Base-by-base conservation (phyloP, 495 filamentous ascomycete genomes). In the Aspergillus cristatus region DNA sequence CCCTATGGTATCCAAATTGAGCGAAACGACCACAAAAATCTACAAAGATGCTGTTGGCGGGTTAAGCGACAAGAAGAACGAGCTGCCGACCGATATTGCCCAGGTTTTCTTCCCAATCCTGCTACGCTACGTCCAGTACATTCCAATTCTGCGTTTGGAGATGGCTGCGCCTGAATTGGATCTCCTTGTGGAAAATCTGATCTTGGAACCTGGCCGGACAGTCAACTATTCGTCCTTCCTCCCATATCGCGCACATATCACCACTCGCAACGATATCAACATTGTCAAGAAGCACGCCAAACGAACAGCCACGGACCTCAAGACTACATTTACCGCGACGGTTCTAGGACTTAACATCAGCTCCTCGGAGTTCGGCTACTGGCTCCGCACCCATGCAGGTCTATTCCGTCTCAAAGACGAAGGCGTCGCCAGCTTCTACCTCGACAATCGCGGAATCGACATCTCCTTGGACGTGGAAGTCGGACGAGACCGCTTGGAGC, bases 151-250 rank as follows among this genome's bases (percentile, higher is more conserved):
- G 0, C 78, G 90, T 3, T 63, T 95, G 25, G 90, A 94, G 48
- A 62, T 95, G 6, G 81, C 84, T 1, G 80, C 83, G 3, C 90
- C 86, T 1, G 76, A 83, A 35, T 63, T 94, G 44, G 87, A 94
- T 46, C 74, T 97, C 8, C 65, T 97, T 1, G 62, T 97, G 6
- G 90, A 95, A 48, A 95, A 91, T 39, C 67, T 97, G 28, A 81
- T 97, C 35, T 67, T 97, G 25, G 88, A 97, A 46, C 90, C 90
- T 0, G 90, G 90, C 14, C 69, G 65, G 22, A 91, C 86, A 2
- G 71, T 94, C 45, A 91, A 94, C 53, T 72, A 78, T 43, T 81
- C 82, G 2, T 94, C 87, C 0, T 95, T 97, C 72, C 75, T 95
- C 11, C 90, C 90, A 0, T 89, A 85, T 58, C 75, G 79, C 28